These are phyloP conservation scores for Favolaschia claudopus DNA, from an alignment of 768 basidiomycete genomes.

Conservation along the genomic window DNA sequence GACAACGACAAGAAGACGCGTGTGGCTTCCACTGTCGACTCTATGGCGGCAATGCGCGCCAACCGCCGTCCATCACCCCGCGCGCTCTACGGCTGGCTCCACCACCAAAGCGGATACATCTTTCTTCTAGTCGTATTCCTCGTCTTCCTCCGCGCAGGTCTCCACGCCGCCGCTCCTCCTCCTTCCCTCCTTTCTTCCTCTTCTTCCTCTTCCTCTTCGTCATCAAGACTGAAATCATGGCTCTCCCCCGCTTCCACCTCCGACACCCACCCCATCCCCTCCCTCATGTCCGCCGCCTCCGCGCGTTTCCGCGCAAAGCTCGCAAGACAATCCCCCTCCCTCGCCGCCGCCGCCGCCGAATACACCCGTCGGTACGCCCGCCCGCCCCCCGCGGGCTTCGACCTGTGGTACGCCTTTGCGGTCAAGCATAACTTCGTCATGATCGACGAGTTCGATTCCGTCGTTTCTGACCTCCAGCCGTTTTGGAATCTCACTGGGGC, in stretches of 20 bases:
- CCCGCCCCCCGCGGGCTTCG: conserved; percentile 90
- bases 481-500: conserved; percentile 80
- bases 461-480: conserved; percentile 82
- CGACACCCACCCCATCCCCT: conserved; percentile 79
- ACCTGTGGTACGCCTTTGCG: conserved; percentile 88
- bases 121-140: conserved; percentile 19
- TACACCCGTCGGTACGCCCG: conserved; percentile 82
- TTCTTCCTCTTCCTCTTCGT: neutral
- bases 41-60: too few relatives aligned
- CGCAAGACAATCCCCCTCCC: conserved; percentile 77
- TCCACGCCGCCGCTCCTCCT: conserved; percentile 10
- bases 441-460: conserved; percentile 88
- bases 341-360: conserved; percentile 80
- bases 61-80: neutral
- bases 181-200: neutral
- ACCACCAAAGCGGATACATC: conserved; percentile 16
- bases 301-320: conserved; percentile 71
- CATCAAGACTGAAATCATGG: conserved; percentile 11
- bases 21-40: too few relatives aligned
- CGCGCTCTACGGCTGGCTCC: conserved; percentile 12
- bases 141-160: conserved; percentile 16
- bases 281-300: conserved; percentile 86
- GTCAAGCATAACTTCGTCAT: conserved; percentile 75
- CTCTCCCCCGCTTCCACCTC: neutral
- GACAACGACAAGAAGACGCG: too few relatives aligned